These are phyloP conservation scores for Fusarium devonianum DNA, from an alignment of 2,329 filamentous ascomycete genomes.

Conservation along the genomic window DNA sequence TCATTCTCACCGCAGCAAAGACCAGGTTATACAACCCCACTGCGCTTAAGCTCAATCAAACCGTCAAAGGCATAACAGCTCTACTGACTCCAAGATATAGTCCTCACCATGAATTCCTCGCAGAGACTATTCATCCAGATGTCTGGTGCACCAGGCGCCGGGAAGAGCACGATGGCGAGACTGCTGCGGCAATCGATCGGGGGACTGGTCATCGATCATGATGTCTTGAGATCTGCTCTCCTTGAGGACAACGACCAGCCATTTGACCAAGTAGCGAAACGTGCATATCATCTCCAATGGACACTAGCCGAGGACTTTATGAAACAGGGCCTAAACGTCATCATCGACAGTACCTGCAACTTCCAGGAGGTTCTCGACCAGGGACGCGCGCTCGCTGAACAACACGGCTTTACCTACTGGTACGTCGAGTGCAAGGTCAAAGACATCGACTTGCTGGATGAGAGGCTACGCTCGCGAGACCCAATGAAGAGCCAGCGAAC, in stretches of 20 bases:
- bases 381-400: constrained; percentile 41
- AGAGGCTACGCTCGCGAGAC: constrained; percentile 35
- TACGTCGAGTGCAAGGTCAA: constrained; percentile 46
- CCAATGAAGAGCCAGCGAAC: constrained; percentile 44
- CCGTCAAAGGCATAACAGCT: too few species aligned
- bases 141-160: constrained; percentile 50
- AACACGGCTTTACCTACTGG: constrained; percentile 29
- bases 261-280: constrained; percentile 44
- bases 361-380: constrained; percentile 42
- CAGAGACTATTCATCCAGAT: constrained; percentile 41
- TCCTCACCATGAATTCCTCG: too few species aligned
- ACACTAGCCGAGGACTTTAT: constrained; percentile 45
- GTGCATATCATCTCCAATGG: constrained; percentile 48
- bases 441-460: constrained; percentile 43
- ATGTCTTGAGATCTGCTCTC: constrained; percentile 45
- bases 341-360: constrained; percentile 51
- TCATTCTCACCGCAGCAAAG: too few species aligned
- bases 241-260: constrained; percentile 35
- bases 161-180: constrained; percentile 48
- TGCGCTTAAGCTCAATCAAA: too few species aligned
- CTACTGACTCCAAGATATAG: too few species aligned
- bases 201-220: constrained; percentile 48
- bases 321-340: constrained; percentile 45
- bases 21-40: too few species aligned
- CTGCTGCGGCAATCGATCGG: constrained; percentile 40